Evolutionary conservation across 805 yeast genomes (phyloP), one percentile per base, ranked within the genome.

Genomic region (Suhomyces kilbournensis): DNA sequence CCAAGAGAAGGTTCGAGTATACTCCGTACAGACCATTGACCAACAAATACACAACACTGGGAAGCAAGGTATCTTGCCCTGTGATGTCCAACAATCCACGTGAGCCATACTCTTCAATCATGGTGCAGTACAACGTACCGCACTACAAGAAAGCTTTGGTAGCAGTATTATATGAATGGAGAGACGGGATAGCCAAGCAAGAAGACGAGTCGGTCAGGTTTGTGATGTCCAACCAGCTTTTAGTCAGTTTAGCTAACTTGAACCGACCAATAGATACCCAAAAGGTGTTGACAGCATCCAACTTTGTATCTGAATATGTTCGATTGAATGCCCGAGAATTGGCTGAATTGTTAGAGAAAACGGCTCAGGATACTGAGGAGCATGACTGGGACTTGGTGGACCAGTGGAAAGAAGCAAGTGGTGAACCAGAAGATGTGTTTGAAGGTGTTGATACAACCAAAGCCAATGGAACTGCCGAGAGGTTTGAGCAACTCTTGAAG

Each of bases 201-300:
- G 78, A 81, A 46, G 99, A 94, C 66, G 99, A 94, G 69, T 88
- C 96, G 2, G 82, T 86, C 2, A 75, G 96, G 54, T 93, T 75
- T 61, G 76, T 94, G 14, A 86, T 92, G 93, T 82, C 96, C 4
- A 91, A 90, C 62, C 94, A 86, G 60, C 66, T 86, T 12, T 64
- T 94, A 38, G 84, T 85, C 0, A 77, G 85, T 0, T 67, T 94
- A 44, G 84, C 84, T 4, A 70, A 78, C 3, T 59, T 78, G 35
- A 69, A 76, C 7, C 57, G 48, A 28, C 96, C 97, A 3, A 76
- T 79, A 0, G 85, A 82, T 51, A 69, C 82, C 0, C 70, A 76
- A 4, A 84, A 83, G 23, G 81, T 88, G 4, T 63, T 83, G 47
- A 72, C 77, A 30, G 75, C 71, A 23, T 76, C 74, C 50, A 75